phyloP scores from a whole-genome alignment of 306 rosid species.

The Senna tora region DNA sequence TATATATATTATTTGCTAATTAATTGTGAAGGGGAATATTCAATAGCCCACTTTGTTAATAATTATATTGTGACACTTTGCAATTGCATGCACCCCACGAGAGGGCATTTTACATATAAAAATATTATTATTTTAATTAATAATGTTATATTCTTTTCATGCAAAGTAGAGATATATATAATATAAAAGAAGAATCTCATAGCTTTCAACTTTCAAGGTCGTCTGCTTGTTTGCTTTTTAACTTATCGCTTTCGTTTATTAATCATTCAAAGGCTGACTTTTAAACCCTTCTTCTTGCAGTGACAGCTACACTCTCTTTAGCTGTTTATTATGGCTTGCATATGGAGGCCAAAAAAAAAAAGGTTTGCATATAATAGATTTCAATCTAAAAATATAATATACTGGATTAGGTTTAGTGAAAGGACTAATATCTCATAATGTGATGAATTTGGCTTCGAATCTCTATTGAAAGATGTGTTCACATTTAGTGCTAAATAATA shows the following conservation, averaged over 20 bases:
- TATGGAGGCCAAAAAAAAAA: no score
- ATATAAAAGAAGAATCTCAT: constrained; percentile 20
- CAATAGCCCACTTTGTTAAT: no score
- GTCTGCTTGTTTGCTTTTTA: constrained; percentile 4
- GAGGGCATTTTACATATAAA: not conserved
- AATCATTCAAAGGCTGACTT: constrained; percentile 21
- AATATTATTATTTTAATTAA: not conserved
- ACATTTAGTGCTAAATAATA: no score
- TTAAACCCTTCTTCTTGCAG: not conserved
- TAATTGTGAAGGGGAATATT: no score
- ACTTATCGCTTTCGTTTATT: not conserved
- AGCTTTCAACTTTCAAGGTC: no score
- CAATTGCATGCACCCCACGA: constrained; percentile 28
- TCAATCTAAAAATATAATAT: no score
- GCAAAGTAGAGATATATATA: not conserved
- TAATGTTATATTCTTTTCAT: constrained; percentile 6
- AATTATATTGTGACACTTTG: no score
- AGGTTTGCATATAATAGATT: not conserved
- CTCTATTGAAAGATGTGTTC: no score
- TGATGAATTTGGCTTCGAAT: no score
- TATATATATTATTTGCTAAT: no score
- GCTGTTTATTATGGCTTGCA: not conserved
- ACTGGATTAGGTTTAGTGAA: no score
- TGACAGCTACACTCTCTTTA: not conserved
- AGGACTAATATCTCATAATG: no score